Base-by-base conservation (phyloP, 2,329 filamentous ascomycete species). In the Lecanosticta acicola region DNA sequence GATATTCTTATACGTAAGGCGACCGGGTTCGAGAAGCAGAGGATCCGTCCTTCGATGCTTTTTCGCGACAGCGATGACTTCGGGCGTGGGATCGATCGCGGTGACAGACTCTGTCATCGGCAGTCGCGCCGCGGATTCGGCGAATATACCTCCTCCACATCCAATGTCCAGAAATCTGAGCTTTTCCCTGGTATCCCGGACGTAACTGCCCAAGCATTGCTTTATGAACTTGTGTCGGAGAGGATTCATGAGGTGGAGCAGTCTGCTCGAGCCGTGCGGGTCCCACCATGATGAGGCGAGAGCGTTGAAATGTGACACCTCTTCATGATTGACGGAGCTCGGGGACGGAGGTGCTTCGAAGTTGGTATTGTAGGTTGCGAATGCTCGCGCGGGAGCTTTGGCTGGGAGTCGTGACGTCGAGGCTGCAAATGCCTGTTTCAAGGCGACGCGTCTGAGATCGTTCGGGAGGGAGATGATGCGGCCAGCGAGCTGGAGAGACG, bases 251-350 rank as follows among this genome's bases (percentile, higher is more conserved):
- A 95, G 83, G 68, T 98, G 93, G 2, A 98, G 81, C 48, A 96
- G 81, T 32, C 91, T 82, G 3, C 89, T 96, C 4, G 91, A 84
- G 41, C 93, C 93, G 63, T 95, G 83, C 1, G 91, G 87, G 68
- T 97, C 90, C 93, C 93, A 98, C 93, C 93, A 98, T 60, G 84
- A 84, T 55, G 86, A 87, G 55, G 93, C 93, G 61, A 98, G 87
- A 53, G 82, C 81, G 62, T 89, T 89, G 78, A 98, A 98, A 73
- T 98, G 93, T 14, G 85, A 86, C 54, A 98, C 81, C 72, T 98
- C 91, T 56, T 84, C 80, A 43, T 86, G 79, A 60, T 94, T 94
- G 68, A 98, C 87, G 45, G 87, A 89, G 39, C 84, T 61, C 3
- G 48, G 43, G 13, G 41, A 32, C 2, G 41, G 18, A 8, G 47